These are phyloP conservation scores for Begonia masoniana DNA, from an alignment of 306 rosid species.

Conservation along the genomic window DNA sequence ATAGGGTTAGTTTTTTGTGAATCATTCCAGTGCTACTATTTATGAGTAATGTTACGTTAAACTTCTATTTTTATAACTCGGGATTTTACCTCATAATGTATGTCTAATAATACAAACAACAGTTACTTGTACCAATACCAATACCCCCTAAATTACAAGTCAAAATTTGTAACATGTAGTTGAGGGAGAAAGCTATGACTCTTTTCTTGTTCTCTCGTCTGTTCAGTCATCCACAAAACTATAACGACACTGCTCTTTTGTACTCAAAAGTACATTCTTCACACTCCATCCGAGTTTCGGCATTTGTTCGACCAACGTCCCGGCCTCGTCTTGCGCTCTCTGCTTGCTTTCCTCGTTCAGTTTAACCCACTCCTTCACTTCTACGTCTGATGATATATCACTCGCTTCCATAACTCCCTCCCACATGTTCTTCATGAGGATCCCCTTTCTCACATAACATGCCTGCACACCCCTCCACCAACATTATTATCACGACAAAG, in stretches of 20 bases:
- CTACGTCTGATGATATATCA: slow-evolving; percentile 16
- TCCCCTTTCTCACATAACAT: slow-evolving; percentile 43
- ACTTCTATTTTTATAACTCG: too few species aligned
- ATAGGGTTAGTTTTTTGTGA: too few species aligned
- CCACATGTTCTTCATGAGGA: slow-evolving; percentile 28
- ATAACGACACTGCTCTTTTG: slow-evolving; percentile 49
- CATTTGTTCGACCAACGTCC: slow-evolving; percentile 40
- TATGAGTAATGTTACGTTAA: too few species aligned
- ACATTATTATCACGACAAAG: background rate
- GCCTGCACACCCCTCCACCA: slow-evolving; percentile 25
- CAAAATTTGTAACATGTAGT: too few species aligned
- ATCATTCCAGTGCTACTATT: too few species aligned
- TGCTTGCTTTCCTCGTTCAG: slow-evolving; percentile 47
- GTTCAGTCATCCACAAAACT: slow-evolving; percentile 40
- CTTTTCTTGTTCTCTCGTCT: too few species aligned
- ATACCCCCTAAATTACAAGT: too few species aligned
- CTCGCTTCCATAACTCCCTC: slow-evolving; percentile 16
- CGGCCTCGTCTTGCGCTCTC: slow-evolving; percentile 33
- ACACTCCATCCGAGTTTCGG: slow-evolving; percentile 48
- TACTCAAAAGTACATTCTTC: slow-evolving; percentile 45
- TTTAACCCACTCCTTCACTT: slow-evolving; percentile 38
- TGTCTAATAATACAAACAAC: too few species aligned
- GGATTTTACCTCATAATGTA: too few species aligned
- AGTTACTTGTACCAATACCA: too few species aligned
- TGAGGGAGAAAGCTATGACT: too few species aligned